These are phyloP conservation scores for Blastobotrys serpentis DNA, from an alignment of 1,139 yeast genomes.

Conservation along the genomic window DNA sequence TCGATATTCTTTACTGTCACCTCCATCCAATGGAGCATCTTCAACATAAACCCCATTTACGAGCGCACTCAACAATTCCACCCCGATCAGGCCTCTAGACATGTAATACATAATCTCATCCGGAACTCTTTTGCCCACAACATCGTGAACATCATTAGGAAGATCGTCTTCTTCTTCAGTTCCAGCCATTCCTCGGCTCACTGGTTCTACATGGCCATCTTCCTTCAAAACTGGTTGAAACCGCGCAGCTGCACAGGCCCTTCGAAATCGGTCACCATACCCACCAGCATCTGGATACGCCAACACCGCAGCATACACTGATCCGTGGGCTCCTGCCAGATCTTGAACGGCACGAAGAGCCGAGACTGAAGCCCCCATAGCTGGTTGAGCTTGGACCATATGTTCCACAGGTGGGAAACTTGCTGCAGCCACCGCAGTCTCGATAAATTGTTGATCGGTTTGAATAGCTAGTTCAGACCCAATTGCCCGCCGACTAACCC, in stretches of 20 bases:
- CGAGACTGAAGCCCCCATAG: slow-evolving; percentile 34
- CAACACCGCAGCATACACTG: slow-evolving; percentile 42
- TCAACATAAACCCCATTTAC: slow-evolving; percentile 55
- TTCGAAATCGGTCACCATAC: slow-evolving; percentile 46
- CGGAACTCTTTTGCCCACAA: slow-evolving; percentile 82
- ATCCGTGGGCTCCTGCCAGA: slow-evolving; percentile 46
- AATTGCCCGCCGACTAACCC: slow-evolving; percentile 58
- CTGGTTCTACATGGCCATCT: slow-evolving; percentile 68
- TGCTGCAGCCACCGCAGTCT: slow-evolving; percentile 67
- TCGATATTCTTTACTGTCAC: slow-evolving; percentile 56
- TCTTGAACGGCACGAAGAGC: slow-evolving; percentile 44
- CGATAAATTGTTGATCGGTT: slow-evolving; percentile 64
- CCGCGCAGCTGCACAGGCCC: slow-evolving; percentile 52
- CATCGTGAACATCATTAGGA: slow-evolving; percentile 80
- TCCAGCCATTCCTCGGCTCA: slow-evolving; percentile 26
- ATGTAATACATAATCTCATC: slow-evolving; percentile 82
- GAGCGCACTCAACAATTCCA: slow-evolving; percentile 65
- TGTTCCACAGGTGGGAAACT: slow-evolving; percentile 53
- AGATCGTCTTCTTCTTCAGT: slow-evolving; percentile 31
- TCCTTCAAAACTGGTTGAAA: slow-evolving; percentile 69
- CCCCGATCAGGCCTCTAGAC: slow-evolving; percentile 70
- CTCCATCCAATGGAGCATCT: slow-evolving; percentile 70
- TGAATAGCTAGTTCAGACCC: slow-evolving; percentile 58
- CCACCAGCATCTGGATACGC: slow-evolving; percentile 33
- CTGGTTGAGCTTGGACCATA: slow-evolving; percentile 36